These are phyloP conservation scores for Colletotrichum salicis DNA, from an alignment of 2,329 filamentous ascomycete species.

Conservation along the genomic window DNA sequence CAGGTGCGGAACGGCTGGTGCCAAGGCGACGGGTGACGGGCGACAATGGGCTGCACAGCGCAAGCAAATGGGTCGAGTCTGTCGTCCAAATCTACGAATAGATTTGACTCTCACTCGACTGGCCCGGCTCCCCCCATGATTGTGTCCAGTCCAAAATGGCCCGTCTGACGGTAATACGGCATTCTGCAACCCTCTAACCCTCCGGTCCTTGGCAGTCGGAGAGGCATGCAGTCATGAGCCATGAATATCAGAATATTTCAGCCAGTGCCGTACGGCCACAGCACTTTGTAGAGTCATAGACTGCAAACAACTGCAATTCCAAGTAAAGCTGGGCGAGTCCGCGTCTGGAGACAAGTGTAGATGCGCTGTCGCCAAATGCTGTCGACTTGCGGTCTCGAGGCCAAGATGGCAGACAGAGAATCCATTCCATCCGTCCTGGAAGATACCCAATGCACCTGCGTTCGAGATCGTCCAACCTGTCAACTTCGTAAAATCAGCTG, in stretches of 20 bases:
- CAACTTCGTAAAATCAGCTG: neutral
- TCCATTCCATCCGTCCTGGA: neutral
- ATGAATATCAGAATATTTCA: neutral
- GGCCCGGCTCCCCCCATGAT: neutral
- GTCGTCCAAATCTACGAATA: neutral
- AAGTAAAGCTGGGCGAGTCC: neutral
- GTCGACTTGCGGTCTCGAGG: neutral
- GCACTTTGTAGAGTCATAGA: neutral
- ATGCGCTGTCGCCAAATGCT: neutral
- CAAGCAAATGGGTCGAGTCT: constrained; percentile 4
- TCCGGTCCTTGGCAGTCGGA: neutral
- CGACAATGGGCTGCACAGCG: constrained; percentile 21
- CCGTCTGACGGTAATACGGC: constrained; percentile 1
- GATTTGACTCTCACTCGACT: neutral
- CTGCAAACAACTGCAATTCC: neutral
- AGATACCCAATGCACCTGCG: neutral
- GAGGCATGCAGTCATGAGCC: neutral
- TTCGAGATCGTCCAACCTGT: neutral
- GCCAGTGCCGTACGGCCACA: neutral
- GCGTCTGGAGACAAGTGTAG: neutral
- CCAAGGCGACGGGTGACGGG: constrained; percentile 16
- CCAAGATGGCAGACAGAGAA: neutral
- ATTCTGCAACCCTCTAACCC: constrained; percentile 1
- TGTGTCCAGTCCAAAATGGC: neutral
- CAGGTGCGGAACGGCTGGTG: constrained; percentile 16